phyloP scores from a whole-genome alignment of 345 rosid genomes.

The Salix suchowensis region DNA sequence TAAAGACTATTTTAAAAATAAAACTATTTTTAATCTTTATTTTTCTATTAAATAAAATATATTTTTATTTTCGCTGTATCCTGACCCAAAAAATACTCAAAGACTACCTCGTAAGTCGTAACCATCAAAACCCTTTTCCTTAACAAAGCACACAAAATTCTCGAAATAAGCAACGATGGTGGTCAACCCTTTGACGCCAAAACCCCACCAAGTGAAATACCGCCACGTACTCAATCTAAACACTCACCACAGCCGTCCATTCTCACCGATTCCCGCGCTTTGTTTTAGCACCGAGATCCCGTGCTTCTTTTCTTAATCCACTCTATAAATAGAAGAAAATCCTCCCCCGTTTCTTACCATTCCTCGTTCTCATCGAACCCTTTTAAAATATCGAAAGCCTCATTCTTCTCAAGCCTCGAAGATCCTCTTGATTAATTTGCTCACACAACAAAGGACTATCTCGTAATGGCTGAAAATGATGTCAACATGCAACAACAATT shows the following conservation, averaged over 20 bases:
- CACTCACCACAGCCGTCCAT: background rate
- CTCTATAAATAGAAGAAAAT: background rate
- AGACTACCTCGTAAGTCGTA: no score
- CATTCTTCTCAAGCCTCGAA: background rate
- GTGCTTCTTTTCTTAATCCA: background rate
- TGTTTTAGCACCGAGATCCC: background rate
- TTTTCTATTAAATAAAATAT: no score
- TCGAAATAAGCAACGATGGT: no score
- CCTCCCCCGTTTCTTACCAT: no score
- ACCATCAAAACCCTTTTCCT: no score
- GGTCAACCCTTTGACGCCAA: no score
- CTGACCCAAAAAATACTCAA: no score
- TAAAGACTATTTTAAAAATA: no score
- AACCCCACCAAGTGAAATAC: no score
- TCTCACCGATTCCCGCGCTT: background rate
- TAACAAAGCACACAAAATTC: no score
- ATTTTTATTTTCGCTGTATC: no score
- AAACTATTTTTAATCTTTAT: no score
- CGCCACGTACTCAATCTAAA: background rate
- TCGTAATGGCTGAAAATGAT: conserved; percentile 27
- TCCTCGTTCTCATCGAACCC: background rate
- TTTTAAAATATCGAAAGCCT: background rate
- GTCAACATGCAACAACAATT: conserved; percentile 10
- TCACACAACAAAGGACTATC: background rate
- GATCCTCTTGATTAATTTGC: background rate